Conservation (phyloP, 495 filamentous ascomycete genomes). For the Bombardia bombarda region DNA sequence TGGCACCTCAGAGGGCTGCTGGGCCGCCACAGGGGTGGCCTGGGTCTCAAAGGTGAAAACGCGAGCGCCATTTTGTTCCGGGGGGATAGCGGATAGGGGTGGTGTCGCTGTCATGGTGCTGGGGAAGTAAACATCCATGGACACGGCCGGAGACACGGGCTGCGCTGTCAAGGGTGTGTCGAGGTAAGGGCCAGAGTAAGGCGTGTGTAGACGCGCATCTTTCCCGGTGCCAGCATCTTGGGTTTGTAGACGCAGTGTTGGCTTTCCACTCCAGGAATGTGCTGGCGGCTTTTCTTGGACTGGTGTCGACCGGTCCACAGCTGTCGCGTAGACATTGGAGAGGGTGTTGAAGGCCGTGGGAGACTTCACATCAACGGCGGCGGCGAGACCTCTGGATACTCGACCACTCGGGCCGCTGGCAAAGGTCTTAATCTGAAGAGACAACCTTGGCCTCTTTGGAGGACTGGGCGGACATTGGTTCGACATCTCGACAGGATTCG, state of each 20-base stretch:
- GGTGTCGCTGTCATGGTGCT: conserved; percentile 43
- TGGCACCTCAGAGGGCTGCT: conserved; percentile 1
- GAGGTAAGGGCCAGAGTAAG: conserved; percentile 34
- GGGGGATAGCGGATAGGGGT: conserved; percentile 38
- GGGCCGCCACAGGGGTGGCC: conserved; percentile 3
- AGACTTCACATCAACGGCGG: conserved; percentile 51
- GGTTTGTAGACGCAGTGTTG: conserved; percentile 40
- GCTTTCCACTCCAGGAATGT: conserved; percentile 28
- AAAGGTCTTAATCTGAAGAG: conserved; percentile 59
- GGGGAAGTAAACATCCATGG: conserved; percentile 31
- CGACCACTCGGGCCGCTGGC: conserved; percentile 21
- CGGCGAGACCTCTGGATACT: conserved; percentile 25
- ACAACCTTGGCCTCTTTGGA: conserved; percentile 65
- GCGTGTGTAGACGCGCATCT: conserved; percentile 26
- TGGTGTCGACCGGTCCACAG: conserved; percentile 57
- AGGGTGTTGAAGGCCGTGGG: conserved; percentile 79
- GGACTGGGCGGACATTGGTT: conserved; percentile 30
- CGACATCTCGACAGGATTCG: conserved; percentile 18
- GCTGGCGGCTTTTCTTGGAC: conserved; percentile 31
- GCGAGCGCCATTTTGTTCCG: conserved; percentile 26
- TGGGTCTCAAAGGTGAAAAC: conserved; percentile 31
- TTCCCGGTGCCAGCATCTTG: conserved; percentile 14
- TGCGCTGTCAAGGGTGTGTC: conserved; percentile 38
- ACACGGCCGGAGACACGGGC: conserved; percentile 31
- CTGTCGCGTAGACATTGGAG: conserved; percentile 65